These are phyloP conservation scores for Penicillium sp. DNA, from an alignment of 2,329 filamentous ascomycete genomes.

Conservation along the genomic window DNA sequence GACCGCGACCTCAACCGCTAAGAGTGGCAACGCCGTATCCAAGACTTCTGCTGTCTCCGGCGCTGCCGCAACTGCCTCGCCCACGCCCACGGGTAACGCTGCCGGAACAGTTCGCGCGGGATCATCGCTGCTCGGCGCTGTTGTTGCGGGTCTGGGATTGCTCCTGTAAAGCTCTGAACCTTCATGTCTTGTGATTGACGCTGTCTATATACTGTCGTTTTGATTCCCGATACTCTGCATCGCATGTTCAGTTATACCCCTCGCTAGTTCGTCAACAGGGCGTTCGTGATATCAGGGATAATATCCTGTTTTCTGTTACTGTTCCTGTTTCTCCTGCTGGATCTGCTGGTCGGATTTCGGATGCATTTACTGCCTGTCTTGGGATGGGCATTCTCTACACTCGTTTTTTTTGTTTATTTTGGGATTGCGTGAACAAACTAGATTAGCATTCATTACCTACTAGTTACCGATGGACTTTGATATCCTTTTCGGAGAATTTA, in stretches of 20 bases:
- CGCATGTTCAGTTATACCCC: slow-evolving; percentile 1
- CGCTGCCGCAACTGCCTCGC: slow-evolving; percentile 7
- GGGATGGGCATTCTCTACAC: neutral
- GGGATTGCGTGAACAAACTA: neutral
- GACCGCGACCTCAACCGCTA: slow-evolving; percentile 19
- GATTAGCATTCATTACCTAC: slow-evolving; percentile 2
- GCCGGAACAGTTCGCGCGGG: slow-evolving; percentile 18
- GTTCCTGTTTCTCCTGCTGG: neutral
- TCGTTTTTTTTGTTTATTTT: neutral
- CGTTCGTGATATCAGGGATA: neutral
- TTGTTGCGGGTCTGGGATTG: slow-evolving; percentile 20
- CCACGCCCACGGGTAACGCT: slow-evolving; percentile 17
- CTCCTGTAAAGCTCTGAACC: slow-evolving; percentile 11
- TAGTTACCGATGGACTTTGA: slow-evolving; percentile 23
- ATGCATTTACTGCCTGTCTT: slow-evolving; percentile 4
- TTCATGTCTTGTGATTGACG: neutral
- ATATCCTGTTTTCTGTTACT: neutral
- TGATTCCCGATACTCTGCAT: neutral
- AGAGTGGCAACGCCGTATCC: slow-evolving; percentile 7
- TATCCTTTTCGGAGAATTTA: slow-evolving; percentile 15
- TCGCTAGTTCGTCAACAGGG: neutral
- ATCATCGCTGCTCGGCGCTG: slow-evolving; percentile 18
- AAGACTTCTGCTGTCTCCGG: slow-evolving; percentile 3
- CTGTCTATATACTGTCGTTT: neutral
- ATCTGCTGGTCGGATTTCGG: slow-evolving; percentile 7